These are phyloP conservation scores for Alnus rubra DNA, from an alignment of 306 rosid genomes.

Conservation along the genomic window DNA sequence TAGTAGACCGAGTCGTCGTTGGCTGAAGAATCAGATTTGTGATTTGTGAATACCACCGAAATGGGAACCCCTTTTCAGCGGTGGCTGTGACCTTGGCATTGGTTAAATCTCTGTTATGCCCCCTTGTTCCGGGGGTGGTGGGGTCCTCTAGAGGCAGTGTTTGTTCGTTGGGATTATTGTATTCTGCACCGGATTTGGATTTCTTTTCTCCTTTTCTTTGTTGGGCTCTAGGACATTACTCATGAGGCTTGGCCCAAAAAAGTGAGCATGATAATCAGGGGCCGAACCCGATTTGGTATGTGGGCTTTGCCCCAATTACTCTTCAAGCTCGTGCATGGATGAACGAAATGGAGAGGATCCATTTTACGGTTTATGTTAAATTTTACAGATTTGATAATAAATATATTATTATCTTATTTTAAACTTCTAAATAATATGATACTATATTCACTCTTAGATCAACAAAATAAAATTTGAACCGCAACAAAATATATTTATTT, in stretches of 20 bases:
- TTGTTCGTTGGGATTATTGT: not conserved
- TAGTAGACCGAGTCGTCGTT: not conserved
- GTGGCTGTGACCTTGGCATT: not conserved
- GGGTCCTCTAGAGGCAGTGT: not conserved
- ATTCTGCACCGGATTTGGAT: not conserved
- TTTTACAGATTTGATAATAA: too few species aligned
- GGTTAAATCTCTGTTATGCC: conserved; percentile 5
- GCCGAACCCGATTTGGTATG: not conserved
- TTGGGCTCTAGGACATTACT: too few species aligned
- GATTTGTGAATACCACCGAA: not conserved
- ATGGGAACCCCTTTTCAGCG: not conserved
- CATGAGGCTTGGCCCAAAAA: not conserved
- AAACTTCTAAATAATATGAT: too few species aligned
- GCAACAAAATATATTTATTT: too few species aligned
- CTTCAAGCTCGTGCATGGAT: too few species aligned
- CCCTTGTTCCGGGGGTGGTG: not conserved
- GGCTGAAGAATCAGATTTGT: not conserved
- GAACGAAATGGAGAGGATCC: too few species aligned
- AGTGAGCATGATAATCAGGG: not conserved
- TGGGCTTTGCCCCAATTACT: not conserved
- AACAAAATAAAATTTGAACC: too few species aligned
- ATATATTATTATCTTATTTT: too few species aligned
- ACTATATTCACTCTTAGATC: too few species aligned
- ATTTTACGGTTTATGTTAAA: too few species aligned
- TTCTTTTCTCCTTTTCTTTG: not conserved